These are phyloP conservation scores for Glebionis coronaria DNA, from an alignment of 129 eudicot species.

Conservation along the genomic window DNA sequence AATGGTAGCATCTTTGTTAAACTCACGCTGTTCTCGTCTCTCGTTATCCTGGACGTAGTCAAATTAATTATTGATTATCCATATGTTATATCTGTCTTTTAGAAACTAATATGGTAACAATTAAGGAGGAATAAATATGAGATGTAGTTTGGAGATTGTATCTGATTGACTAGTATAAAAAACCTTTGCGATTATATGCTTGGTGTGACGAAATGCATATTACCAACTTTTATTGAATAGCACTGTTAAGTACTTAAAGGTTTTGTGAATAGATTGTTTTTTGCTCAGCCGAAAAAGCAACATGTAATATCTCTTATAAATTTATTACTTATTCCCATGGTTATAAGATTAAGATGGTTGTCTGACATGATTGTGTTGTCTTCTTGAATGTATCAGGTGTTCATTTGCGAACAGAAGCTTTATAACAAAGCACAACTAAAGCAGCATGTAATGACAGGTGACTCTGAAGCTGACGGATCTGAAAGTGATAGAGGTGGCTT, in stretches of 20 bases:
- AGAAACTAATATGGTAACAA: no score
- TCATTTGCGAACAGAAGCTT: slow-evolving; percentile 92
- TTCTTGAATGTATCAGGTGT: slow-evolving; percentile 52
- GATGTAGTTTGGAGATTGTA: not conserved
- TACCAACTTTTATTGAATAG: not conserved
- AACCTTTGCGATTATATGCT: not conserved
- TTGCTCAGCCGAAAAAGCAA: not conserved
- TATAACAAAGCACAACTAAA: slow-evolving; percentile 73
- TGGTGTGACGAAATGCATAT: not conserved
- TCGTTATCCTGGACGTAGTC: not conserved
- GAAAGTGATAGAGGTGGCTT: slow-evolving; percentile 99
- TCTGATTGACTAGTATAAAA: not conserved
- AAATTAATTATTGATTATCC: not conserved
- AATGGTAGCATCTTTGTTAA: not conserved
- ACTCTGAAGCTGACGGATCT: slow-evolving; percentile 96
- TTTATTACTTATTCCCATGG: not conserved
- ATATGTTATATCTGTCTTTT: not conserved
- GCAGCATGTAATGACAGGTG: slow-evolving; percentile 82
- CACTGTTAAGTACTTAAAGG: not conserved
- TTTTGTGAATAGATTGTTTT: not conserved
- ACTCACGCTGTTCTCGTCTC: not conserved
- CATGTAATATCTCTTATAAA: not conserved
- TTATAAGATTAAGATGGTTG: slow-evolving; percentile 16
- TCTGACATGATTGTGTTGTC: slow-evolving; percentile 24
- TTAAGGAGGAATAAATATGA: no score